Evolutionary conservation across 75 land plant species (phyloP), one percentile per base, ranked within the genome.

Genomic region (Sequoia sempervirens): DNA sequence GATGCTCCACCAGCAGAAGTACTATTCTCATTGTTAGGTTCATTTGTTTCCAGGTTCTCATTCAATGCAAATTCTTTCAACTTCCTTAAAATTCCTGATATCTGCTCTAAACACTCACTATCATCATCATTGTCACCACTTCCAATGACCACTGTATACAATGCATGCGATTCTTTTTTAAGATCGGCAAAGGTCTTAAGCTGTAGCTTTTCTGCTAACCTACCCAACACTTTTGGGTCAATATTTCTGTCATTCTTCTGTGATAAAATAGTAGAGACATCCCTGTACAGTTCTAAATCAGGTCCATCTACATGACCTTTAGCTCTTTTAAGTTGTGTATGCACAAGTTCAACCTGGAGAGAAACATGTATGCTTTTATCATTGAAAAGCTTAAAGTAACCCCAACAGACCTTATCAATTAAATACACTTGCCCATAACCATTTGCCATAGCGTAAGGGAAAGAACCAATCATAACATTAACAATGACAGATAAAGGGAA

Each of bases 281-380:
- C 95, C 69, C 40, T 72, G 12, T 61, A 70, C 13, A 96, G 84
- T 79, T 89, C 86, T 15, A 74, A 18, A 80, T 95, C 95, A 56
- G 87, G 87, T 4, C 87, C 82, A 47, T 96, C 95, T 14, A 43
- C 83, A 58, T 86, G 88, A 37, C 75, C 91, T 84, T 92, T 92
- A 64, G 99, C 94, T 87, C 97, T 86, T 85, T 84, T 93, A 53
- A 96, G 93, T 84, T 94, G 99, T 18, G 90, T 38, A 85, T 94
- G 97, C 73, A 96, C 88, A 34, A 96, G 99, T 74, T 92, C 93
- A 82, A 90, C 87, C 99, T 96, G 90, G 41, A 64, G 86, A 79
- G 74, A 36, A 11, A 70, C 15, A 12, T 70, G 37, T 32, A 70
- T 30, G 26, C 36, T 70, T 70, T 70, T 30, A 70, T 30, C 36